A percentile compares a stretch with the other conserved stretches of the same genome.
These are phyloP conservation scores for Trichothecium roseum DNA, from an alignment of 2,329 filamentous ascomycete genomes.

Conservation along the genomic window DNA sequence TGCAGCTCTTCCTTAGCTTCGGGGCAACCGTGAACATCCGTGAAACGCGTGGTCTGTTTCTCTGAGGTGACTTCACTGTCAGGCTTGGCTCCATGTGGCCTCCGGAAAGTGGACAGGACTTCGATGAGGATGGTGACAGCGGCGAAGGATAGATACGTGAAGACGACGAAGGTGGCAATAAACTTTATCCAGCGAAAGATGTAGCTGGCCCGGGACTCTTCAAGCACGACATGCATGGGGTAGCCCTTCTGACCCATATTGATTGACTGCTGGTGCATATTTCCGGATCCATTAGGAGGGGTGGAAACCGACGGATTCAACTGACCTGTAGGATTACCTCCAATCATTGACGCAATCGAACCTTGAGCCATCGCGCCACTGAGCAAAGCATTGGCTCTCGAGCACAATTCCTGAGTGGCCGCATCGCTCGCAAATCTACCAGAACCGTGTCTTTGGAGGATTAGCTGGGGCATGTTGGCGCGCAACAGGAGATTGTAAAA, in stretches of 20 bases:
- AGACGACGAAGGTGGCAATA: conserved; percentile 63
- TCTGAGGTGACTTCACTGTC: conserved; percentile 85
- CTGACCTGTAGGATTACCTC: conserved; percentile 11
- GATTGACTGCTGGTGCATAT: background rate
- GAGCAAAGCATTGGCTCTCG: conserved; percentile 41
- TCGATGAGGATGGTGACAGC: conserved; percentile 77
- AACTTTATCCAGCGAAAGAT: conserved; percentile 93
- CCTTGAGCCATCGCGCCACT: conserved; percentile 31
- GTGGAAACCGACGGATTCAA: background rate
- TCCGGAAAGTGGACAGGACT: conserved; percentile 54
- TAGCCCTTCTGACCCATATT: conserved; percentile 59
- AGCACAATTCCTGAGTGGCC: conserved; percentile 68
- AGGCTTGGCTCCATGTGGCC: conserved; percentile 57
- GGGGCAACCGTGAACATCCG: conserved; percentile 91
- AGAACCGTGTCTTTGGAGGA: conserved; percentile 82
- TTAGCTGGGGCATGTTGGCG: conserved; percentile 86
- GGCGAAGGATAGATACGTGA: conserved; percentile 71
- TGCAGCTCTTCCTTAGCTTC: conserved; percentile 97
- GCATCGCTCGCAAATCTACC: conserved; percentile 75
- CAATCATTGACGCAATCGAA: background rate
- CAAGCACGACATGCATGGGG: conserved; percentile 91
- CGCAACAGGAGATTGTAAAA: conserved; percentile 88
- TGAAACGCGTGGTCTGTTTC: conserved; percentile 82
- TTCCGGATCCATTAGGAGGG: background rate
- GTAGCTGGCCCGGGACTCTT: conserved; percentile 69